Conservation (phyloP, 2,329 filamentous ascomycete genomes). For the Laburnicola sp. region DNA sequence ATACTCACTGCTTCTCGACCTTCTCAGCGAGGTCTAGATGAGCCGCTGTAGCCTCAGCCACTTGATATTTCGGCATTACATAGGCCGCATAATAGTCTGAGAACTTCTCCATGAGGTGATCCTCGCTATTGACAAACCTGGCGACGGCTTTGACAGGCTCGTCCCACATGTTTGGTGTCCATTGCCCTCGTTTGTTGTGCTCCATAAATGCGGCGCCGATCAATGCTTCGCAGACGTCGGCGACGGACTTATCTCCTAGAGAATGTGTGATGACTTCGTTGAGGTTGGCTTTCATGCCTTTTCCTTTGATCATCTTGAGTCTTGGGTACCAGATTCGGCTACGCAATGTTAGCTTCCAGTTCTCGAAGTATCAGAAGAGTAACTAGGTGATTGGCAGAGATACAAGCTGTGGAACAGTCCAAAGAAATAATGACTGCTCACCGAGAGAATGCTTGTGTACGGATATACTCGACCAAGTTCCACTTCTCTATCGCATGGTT, state of each 20-base stretch:
- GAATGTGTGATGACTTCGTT: conserved; percentile 60
- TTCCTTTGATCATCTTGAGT: conserved; percentile 73
- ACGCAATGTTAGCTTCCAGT: conserved; percentile 18
- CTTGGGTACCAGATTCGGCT: conserved; percentile 86
- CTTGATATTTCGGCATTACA: conserved; percentile 71
- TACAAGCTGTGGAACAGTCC: too few relatives aligned
- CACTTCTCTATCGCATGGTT: conserved; percentile 65
- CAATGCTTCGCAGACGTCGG: conserved; percentile 91
- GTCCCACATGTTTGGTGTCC: conserved; percentile 57
- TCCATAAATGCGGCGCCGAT: conserved; percentile 80
- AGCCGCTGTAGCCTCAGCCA: conserved; percentile 61
- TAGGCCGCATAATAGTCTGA: conserved; percentile 74
- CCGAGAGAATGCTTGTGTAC: conserved; percentile 79
- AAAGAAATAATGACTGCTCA: conserved; percentile 32
- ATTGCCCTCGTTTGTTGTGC: conserved; percentile 50
- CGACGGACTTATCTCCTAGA: conserved; percentile 85
- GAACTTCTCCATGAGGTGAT: conserved; percentile 72
- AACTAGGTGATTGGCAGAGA: too few relatives aligned
- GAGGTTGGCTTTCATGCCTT: conserved; percentile 58
- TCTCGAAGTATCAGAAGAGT: too few relatives aligned
- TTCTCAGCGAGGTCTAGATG: conserved; percentile 70
- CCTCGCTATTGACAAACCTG: conserved; percentile 67
- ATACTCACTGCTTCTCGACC: conserved; percentile 56
- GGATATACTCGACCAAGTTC: conserved; percentile 73
- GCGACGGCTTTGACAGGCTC: conserved; percentile 68